A percentile compares a stretch with the other conserved stretches of the same genome.
These are phyloP conservation scores for Whalleya microplaca DNA, from an alignment of 2,329 filamentous ascomycete species.

Conservation along the genomic window DNA sequence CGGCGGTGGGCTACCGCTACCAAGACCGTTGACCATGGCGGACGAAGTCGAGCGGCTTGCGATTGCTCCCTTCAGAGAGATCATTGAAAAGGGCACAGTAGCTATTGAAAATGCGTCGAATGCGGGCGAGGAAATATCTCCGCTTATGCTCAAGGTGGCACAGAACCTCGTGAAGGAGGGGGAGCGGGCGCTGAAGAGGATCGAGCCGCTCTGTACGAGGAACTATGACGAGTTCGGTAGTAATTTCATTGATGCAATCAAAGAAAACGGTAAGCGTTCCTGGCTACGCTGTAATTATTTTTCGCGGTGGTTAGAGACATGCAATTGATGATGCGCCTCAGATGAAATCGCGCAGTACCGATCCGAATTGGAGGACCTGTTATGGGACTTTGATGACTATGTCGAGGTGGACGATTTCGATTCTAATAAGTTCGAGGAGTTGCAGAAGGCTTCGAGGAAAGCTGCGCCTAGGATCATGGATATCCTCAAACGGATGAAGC, in stretches of 20 bases:
- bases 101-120: conserved; percentile 51
- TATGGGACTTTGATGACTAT: conserved; percentile 63
- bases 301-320: conserved; percentile 2
- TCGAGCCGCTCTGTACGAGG: conserved; percentile 56
- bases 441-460: conserved; percentile 52
- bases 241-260: conserved; percentile 55
- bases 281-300: not conserved
- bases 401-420: conserved; percentile 55
- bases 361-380: conserved; percentile 50
- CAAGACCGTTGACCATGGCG: conserved; percentile 28
- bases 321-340: conserved; percentile 32
- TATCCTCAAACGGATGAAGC: conserved; percentile 57
- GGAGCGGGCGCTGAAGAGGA: conserved; percentile 51
- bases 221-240: conserved; percentile 52
- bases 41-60: conserved; percentile 47
- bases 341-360: conserved; percentile 55
- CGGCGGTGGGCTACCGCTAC: conserved; percentile 11
- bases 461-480: conserved; percentile 54
- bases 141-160: conserved; percentile 54
- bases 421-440: conserved; percentile 50
- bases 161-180: conserved; percentile 52
- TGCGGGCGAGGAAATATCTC: conserved; percentile 40
- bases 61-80: conserved; percentile 54
- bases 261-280: conserved; percentile 53
- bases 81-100: conserved; percentile 53